A percentile compares a stretch with the other conserved stretches of the same genome.
Conservation (phyloP, 192 early-diverging fungal genomes). For the Backusella tuberculispora region DNA sequence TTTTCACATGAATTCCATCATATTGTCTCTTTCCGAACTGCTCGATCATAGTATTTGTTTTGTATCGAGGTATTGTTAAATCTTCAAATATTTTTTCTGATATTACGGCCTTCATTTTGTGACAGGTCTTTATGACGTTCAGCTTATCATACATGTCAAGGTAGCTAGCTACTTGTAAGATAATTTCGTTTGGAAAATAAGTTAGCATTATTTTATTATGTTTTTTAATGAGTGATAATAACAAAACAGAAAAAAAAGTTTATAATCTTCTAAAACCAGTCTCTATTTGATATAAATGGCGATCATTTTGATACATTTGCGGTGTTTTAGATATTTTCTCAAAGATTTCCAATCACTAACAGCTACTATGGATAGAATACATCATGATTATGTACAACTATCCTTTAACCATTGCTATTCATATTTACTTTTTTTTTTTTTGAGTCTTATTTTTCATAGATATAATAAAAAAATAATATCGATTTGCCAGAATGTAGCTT, state of each 20-base stretch:
- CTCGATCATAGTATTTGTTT: slow-evolving; percentile 5
- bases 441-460: too few species aligned
- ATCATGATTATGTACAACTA: not conserved
- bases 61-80: not conserved
- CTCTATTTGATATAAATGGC: not conserved
- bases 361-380: not conserved
- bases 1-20: not conserved
- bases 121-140: not conserved
- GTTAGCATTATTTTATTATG: not conserved
- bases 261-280: not conserved
- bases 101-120: not conserved
- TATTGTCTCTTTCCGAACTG: not conserved
- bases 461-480: too few species aligned
- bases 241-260: not conserved
- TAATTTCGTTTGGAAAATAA: not conserved
- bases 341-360: not conserved
- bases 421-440: too few species aligned
- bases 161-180: not conserved
- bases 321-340: not conserved
- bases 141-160: slow-evolving; percentile 8
- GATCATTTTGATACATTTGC: slow-evolving; percentile 9
- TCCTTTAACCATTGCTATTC: not conserved
- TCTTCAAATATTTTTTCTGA: not conserved
- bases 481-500: too few species aligned
- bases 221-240: not conserved